phyloP scores from a whole-genome alignment of 2,329 filamentous ascomycete genomes.

The Fusarium sp. region DNA sequence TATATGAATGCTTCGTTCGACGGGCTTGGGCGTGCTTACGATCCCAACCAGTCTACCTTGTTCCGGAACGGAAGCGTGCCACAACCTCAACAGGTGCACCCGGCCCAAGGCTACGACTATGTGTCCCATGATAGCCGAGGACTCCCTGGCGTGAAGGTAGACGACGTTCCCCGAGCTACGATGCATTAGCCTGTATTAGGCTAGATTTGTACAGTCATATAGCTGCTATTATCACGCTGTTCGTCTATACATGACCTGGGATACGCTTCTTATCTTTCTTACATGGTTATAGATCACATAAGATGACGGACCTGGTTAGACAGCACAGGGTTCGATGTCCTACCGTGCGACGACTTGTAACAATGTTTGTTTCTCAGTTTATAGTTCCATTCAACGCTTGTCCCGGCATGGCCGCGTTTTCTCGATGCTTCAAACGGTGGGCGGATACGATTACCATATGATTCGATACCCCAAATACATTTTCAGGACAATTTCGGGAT shows the following conservation, averaged over 20 bases:
- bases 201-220: neutral
- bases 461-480: constrained; percentile 37
- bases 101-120: constrained; percentile 49
- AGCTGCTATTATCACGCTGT: constrained; percentile 1
- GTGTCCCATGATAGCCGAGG: constrained; percentile 48
- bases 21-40: constrained; percentile 48
- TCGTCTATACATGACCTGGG: constrained; percentile 6
- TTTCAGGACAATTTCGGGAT: constrained; percentile 21
- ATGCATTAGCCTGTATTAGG: constrained; percentile 38
- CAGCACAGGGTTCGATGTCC: constrained; percentile 43
- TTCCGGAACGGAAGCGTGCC: constrained; percentile 48
- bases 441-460: constrained; percentile 16
- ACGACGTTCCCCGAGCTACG: constrained; percentile 43
- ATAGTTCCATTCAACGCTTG: constrained; percentile 11
- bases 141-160: constrained; percentile 46
- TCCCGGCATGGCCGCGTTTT: constrained; percentile 10
- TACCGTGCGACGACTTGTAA: constrained; percentile 12
- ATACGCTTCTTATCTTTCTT: constrained; percentile 21
- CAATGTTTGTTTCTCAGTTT: constrained; percentile 19
- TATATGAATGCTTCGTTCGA: constrained; percentile 51
- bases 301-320: constrained; percentile 42
- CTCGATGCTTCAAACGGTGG: constrained; percentile 20
- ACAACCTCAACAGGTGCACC: constrained; percentile 42
- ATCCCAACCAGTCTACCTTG: constrained; percentile 44
- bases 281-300: constrained; percentile 37